phyloP scores from a whole-genome alignment of 345 rosid genomes.

The Bretschneidera sinensis region DNA sequence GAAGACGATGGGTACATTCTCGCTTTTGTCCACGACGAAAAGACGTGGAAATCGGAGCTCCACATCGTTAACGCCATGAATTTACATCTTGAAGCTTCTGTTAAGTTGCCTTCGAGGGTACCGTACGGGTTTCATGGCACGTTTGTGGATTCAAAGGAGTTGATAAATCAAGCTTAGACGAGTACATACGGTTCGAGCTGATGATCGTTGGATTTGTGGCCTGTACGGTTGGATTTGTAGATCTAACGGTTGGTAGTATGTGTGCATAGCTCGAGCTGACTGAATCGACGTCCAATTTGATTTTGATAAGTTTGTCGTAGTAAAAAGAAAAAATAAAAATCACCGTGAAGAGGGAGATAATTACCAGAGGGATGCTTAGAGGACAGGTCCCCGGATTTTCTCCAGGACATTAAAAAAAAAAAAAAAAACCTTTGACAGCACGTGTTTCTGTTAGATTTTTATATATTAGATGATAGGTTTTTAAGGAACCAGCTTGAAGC shows the following conservation, averaged over 20 bases:
- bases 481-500: slow-evolving; percentile 20
- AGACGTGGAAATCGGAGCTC: slow-evolving; percentile 73
- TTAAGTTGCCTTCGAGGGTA: slow-evolving; percentile 81
- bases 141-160: slow-evolving; percentile 55
- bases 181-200: slow-evolving; percentile 5
- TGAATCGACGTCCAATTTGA: no score
- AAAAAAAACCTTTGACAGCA: no score
- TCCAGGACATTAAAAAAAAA: slow-evolving; percentile 7
- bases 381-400: slow-evolving; percentile 41
- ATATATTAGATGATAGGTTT: no score
- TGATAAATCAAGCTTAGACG: slow-evolving; percentile 57
- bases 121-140: slow-evolving; percentile 98
- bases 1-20: slow-evolving; percentile 88
- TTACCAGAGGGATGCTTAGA: slow-evolving; percentile 41
- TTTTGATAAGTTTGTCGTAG: no score
- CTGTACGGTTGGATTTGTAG: no score
- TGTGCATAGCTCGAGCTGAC: no score
- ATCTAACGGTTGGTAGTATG: no score
- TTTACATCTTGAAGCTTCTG: slow-evolving; percentile 59
- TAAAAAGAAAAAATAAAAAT: no score
- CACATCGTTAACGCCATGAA: slow-evolving; percentile 68
- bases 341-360: slow-evolving; percentile 17
- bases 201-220: no score
- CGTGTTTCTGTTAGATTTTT: no score
- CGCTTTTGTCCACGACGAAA: slow-evolving; percentile 79